phyloP scores from a whole-genome alignment of 2,329 filamentous ascomycete species.

The Alternaria sp. region DNA sequence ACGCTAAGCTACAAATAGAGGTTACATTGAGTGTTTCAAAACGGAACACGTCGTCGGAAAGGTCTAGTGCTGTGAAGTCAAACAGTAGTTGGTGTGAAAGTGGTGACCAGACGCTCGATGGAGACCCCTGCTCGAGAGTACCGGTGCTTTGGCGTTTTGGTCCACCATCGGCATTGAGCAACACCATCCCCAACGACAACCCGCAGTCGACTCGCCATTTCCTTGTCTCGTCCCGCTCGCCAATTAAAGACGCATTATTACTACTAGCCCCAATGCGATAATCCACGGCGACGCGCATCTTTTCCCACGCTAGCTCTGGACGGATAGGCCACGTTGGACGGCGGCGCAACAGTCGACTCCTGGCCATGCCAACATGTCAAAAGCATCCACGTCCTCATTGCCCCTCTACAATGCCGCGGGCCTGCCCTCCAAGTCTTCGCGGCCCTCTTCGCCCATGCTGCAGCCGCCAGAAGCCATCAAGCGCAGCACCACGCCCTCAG shows the following conservation, averaged over 20 bases:
- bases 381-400: slow-evolving; percentile 63
- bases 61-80: neutral
- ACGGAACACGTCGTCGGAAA: neutral
- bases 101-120: slow-evolving; percentile 13
- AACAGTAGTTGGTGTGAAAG: slow-evolving; percentile 7
- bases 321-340: slow-evolving; percentile 40
- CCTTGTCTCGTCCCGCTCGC: neutral
- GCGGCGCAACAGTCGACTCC: slow-evolving; percentile 36
- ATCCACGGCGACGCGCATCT: slow-evolving; percentile 7
- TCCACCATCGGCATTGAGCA: slow-evolving; percentile 21
- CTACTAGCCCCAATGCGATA: slow-evolving; percentile 33
- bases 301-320: slow-evolving; percentile 12
- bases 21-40: neutral
- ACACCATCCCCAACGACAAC: slow-evolving; percentile 15
- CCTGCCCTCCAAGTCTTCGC: slow-evolving; percentile 34
- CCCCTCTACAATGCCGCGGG: slow-evolving; percentile 61
- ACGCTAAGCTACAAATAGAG: neutral
- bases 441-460: slow-evolving; percentile 38
- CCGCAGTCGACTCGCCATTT: slow-evolving; percentile 10
- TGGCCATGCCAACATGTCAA: slow-evolving; percentile 67
- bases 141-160: slow-evolving; percentile 33
- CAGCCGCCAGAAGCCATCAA: slow-evolving; percentile 35
- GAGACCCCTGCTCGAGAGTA: slow-evolving; percentile 20
- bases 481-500: slow-evolving; percentile 39
- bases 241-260: slow-evolving; percentile 4